Base-by-base conservation (phyloP, 106 monocot genomes). In the Dendrobium catenatum region DNA sequence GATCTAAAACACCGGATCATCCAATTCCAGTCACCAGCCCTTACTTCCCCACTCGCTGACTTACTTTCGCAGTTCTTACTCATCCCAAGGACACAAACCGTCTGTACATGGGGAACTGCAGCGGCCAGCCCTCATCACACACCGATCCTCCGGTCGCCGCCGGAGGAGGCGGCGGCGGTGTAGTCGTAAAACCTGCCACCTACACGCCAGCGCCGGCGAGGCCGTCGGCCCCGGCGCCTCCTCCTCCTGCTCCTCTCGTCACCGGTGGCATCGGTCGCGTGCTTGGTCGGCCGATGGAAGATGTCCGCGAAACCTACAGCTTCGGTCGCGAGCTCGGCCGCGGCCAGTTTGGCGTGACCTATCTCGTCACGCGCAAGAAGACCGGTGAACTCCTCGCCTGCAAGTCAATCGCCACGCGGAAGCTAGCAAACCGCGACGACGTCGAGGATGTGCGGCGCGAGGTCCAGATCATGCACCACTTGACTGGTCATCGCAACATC, bases 401-500 rank as follows among this genome's bases (percentile, higher is more conserved):
- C 87, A 92, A 92, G 82, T 91, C 91, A 73, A 91, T 91, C 80
- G 86, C 91, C 44, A 84, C 86, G 48, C 76, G 91, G 72, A 92
- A 89, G 84, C 86, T 92, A 13, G 40, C 83, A 24, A 80, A 78
- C 70, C 81, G 81, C 73, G 89, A 88, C 26, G 92, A 89, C 79
- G 43, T 86, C 33, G 92, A 92, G 70, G 89, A 92, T 42, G 88
- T 88, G 51, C 84, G 88, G 43, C 84, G 91, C 31, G 91, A 91
- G 88, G 88, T 91, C 44, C 91, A 91, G 92, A 89, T 92, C 88
- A 92, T 92, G 92, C 89, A 92, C 78, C 92, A 92, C 64, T 82
- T 92, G 75, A 88, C 89, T 24, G 89, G 92, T 48, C 89, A 92
- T 82, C 87, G 81, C 78, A 87, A 92, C 84, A 89, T 92, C 68